Base-by-base conservation (phyloP, 2,329 filamentous ascomycete genomes). In the Thielaviopsis musarum region DNA sequence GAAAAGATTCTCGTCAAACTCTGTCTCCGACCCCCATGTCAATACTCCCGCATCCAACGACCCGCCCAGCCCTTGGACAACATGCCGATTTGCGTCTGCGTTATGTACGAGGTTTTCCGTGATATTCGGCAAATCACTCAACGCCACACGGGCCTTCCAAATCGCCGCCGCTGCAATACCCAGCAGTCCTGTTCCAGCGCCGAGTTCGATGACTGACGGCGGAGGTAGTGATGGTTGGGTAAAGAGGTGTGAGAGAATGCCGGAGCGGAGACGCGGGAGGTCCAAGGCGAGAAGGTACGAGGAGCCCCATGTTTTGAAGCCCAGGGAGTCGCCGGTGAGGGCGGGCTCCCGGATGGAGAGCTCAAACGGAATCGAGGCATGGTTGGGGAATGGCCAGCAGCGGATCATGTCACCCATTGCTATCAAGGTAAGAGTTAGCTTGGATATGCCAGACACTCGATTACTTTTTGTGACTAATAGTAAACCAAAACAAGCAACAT, bases 281-380 rank as follows among this genome's bases (percentile, higher is more conserved):
- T 87, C 82, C 64, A 81, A 85, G 0, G 91, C 86, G 4, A 97
- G 81, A 1, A 94, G 78, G 67, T 90, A 94, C 0, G 90, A 91
- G 0, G 90, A 91, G 0, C 87, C 88, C 93, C 93, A 97, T 0
- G 93, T 98, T 71, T 98, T 97, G 69, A 94, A 78, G 1, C 93
- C 93, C 19, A 97, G 76, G 12, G 53, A 60, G 70, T 96, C 91
- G 6, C 87, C 87, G 0, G 88, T 95, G 59, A 97, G 75, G 0
- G 90, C 84, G 1, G 93, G 93, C 69, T 98, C 93, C 60, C 88
- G 80, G 48, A 98, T 82, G 41, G 79, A 77, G 56, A 98, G 74
- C 53, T 84, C 77, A 64, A 90, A 77, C 1, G 71, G 64, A 5
- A 65, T 64, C 22, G 69, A 65, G 5, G 24, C 28, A 12, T 51